Base-by-base conservation (phyloP, 495 filamentous ascomycete species). In the Pyrenula aspistea region DNA sequence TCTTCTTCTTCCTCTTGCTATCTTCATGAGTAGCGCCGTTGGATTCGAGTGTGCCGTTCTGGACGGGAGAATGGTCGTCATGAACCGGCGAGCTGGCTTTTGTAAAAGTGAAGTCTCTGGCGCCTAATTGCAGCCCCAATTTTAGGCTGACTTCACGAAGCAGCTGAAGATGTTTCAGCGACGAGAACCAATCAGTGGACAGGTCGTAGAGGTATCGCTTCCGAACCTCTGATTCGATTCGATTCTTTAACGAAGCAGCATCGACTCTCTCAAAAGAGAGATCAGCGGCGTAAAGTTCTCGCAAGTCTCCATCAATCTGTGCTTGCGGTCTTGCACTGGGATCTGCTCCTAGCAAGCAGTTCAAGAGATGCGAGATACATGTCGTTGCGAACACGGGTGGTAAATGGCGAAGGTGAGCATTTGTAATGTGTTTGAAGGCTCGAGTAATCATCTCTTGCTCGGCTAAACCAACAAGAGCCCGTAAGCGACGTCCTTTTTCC, bases 401-500 rank as follows among this genome's bases (percentile, higher is more conserved):
- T n/a, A 97, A 71, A 53, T 86, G 81, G 59, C 87, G 83, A 59
- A 97, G 73, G 65, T 92, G 86, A 62, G 78, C 74, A 71, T 88
- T 83, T 21, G 88, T 82, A 59, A 93, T 72, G 70, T 99, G 91
- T 80, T 99, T 99, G 78, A 96, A 95, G 22, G 83, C 83, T 75
- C 94, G 83, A 12, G 88, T 79, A 63, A 97, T 80, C 87, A 96
- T 96, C 74, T 99, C 94, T 65, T 94, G 90, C 23, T 86, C 72
- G 55, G 87, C 78, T 48, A 99, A 76, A 54, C 80, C 78, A 42
- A 81, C 82, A 58, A 99, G 76, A 54, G 89, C 88, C 51, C 84
- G 75, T 15, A 96, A 75, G 54, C 89, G 87, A 49, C 80, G 72
- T 48, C 84, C 87, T 63, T 82, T 76, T 59, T 81, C 73, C 57